These are phyloP conservation scores for Halocafeteria seosinensis DNA, from an alignment of 108 stramenopile species.

Conservation along the genomic window DNA sequence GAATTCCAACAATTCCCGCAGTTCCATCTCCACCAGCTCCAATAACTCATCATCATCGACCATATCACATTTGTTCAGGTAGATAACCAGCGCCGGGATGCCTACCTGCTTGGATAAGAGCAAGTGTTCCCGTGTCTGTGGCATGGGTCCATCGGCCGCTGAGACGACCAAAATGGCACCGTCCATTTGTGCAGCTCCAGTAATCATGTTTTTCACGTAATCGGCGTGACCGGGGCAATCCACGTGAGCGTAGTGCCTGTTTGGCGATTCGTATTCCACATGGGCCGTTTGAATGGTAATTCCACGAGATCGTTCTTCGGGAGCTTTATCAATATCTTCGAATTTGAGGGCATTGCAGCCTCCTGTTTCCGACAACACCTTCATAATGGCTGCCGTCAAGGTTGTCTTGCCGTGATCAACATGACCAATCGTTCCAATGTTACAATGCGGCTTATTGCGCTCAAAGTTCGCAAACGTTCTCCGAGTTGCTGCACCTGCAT, in stretches of 20 bases:
- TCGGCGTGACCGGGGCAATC: constrained; percentile 99
- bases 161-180: constrained; percentile 94
- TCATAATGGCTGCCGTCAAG: constrained; percentile 94
- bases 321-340: constrained; percentile 85
- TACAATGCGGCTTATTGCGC: constrained; percentile 83
- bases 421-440: constrained; percentile 98
- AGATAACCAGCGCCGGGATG: constrained; percentile 87
- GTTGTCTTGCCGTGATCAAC: constrained; percentile 99
- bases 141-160: constrained; percentile 98
- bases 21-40: constrained; percentile 99
- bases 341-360: constrained; percentile 56
- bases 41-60: constrained; percentile 94
- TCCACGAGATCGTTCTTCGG: constrained; percentile 89
- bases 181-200: constrained; percentile 98
- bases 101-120: constrained; percentile 94
- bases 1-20: constrained; percentile 85
- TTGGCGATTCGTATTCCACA: constrained; percentile 73
- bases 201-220: constrained; percentile 99
- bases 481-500: no score
- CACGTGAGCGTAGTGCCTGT: constrained; percentile 93
- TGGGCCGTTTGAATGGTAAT: constrained; percentile 88
- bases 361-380: constrained; percentile 58
- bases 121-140: constrained; percentile 97
- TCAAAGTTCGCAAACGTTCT: constrained; percentile 35
- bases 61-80: constrained; percentile 91